phyloP scores from a whole-genome alignment of 768 basidiomycete species.

The Tylopilus felleus region DNA sequence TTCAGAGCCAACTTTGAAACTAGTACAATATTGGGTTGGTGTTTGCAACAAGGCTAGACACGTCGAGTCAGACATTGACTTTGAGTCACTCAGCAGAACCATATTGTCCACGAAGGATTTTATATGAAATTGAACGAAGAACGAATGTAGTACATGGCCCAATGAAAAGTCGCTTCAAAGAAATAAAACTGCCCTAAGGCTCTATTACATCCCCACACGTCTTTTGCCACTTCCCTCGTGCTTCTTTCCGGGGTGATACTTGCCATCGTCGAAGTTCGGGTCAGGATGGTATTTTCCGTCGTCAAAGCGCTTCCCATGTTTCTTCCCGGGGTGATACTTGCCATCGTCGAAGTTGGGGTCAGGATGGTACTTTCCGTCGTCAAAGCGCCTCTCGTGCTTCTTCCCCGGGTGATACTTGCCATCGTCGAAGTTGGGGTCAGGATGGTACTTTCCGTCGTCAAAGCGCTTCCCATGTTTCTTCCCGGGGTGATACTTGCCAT shows the following conservation, averaged over 20 bases:
- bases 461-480: too few species aligned
- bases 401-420: not conserved
- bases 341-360: not conserved
- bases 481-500: not conserved
- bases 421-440: conserved; percentile 3
- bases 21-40: too few species aligned
- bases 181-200: not conserved
- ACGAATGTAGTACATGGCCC: conserved; percentile 12
- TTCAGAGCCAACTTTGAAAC: too few species aligned
- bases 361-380: not conserved
- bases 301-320: too few species aligned
- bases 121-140: conserved; percentile 3
- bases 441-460: conserved; percentile 7
- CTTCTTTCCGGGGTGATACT: conserved; percentile 4
- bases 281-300: conserved; percentile 6
- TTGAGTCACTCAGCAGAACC: not conserved
- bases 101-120: not conserved
- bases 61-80: not conserved
- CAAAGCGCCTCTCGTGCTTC: too few species aligned
- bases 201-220: not conserved
- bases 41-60: too few species aligned
- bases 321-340: not conserved
- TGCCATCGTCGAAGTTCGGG: conserved; percentile 5
- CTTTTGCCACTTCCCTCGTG: not conserved
- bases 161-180: conserved; percentile 4